These are phyloP conservation scores for Chaetomiaceae sp. DNA, from an alignment of 2,329 filamentous ascomycete species.

Conservation along the genomic window DNA sequence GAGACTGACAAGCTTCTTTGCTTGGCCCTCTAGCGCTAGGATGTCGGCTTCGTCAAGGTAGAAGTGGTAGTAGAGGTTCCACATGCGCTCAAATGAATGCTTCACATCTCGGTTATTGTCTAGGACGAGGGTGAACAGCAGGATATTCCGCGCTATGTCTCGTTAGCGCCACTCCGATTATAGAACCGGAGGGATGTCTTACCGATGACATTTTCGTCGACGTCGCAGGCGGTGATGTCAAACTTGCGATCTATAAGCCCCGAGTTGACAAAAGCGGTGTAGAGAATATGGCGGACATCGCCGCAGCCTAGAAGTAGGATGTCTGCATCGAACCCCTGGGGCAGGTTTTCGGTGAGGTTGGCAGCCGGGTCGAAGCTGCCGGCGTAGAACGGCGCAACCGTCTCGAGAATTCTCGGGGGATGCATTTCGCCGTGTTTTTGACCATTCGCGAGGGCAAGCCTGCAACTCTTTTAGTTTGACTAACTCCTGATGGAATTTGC, in stretches of 20 bases:
- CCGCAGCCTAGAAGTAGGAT: constrained; percentile 54
- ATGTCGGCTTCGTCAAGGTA: constrained; percentile 39
- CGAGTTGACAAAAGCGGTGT: constrained; percentile 43
- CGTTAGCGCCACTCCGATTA: constrained; percentile 30
- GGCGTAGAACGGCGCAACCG: constrained; percentile 39
- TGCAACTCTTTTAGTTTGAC: no score
- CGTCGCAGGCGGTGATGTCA: constrained; percentile 55
- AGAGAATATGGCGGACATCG: constrained; percentile 54
- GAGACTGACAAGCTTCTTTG: constrained; percentile 38
- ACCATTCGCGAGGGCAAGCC: background rate
- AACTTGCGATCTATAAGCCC: constrained; percentile 30
- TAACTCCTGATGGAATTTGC: background rate
- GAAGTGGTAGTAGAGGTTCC: constrained; percentile 55
- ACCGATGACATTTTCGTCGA: constrained; percentile 48
- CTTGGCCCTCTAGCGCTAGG: constrained; percentile 38
- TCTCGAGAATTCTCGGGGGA: background rate
- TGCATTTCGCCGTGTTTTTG: constrained; percentile 10
- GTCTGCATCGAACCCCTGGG: constrained; percentile 45
- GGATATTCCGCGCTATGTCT: constrained; percentile 45
- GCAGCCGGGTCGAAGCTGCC: constrained; percentile 53
- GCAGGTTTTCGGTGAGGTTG: constrained; percentile 44
- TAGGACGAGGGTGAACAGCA: constrained; percentile 49
- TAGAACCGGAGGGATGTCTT: constrained; percentile 16
- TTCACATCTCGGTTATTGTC: constrained; percentile 34
- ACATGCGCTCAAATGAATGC: constrained; percentile 36